Evolutionary conservation across 169 alveolate genomes (phyloP), one percentile per base, ranked within the genome.

Genomic region (Cyclospora cayetanensis): DNA sequence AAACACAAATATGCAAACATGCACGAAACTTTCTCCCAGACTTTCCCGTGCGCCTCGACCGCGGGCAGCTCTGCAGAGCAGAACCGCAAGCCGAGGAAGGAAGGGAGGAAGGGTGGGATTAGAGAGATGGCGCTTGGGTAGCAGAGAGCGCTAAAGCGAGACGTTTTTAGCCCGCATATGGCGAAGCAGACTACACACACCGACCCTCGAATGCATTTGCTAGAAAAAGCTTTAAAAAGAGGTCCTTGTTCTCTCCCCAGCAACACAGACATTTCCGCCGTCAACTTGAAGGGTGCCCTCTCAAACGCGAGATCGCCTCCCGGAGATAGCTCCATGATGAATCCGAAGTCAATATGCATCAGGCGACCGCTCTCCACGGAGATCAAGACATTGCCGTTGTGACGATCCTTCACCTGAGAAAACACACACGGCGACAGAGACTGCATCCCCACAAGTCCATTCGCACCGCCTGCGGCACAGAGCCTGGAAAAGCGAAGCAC

Each of bases 341-440:
- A 99, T 34, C 99, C 99, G 92, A 98, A 99, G 95, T 99, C 99
- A 68, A 99, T 99, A 95, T 99, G 99, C 42, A 98, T 96, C 65
- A 99, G 91, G 92, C 98, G 99, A 0, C 99, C 99, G 0, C 90
- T 60, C 43, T 91, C 93, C 34, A 95, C 96, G 82, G 98, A 97
- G 29, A 99, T 94, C 93, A 99, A 93, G 83, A 99, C 97, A 95
- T 99, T 99, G 11, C 99, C 99, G 95, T 98, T 98, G 95, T 98
- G 99, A 68, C 99, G 93, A 80, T 98, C 99, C 91, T 99, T 99
- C n/a, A 97, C 97, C 97, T 97, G 97, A 25, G 97, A 89, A 31
- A 97, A 66, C 50, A 11, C 66, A 15, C 27, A 15, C 74, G 9
- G 27, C 31, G 15, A 29, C 18, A 27, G 12, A 39, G 11, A 35